Base-by-base conservation (phyloP, 768 basidiomycete species). In the Gloeopeniophorella convolvens region DNA sequence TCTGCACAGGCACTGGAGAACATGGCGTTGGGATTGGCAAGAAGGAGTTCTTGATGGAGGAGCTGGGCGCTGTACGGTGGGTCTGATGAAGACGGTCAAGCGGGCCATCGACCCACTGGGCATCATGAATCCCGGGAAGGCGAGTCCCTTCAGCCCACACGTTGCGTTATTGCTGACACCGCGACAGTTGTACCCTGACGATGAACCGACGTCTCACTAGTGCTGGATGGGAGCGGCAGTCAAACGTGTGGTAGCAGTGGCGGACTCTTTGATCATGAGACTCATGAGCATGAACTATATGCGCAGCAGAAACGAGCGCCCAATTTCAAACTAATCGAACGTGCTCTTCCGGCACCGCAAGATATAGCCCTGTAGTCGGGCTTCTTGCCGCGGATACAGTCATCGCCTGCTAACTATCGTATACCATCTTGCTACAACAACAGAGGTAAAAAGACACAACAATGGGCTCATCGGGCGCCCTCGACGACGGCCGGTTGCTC, bases 1-100 rank as follows among this genome's bases (percentile, higher is more conserved):
- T 43, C 18, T 6, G 21, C 10, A 10, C 37, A 83, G 83, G 81
- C 57, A 85, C 82, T 0, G 87, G 87, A 3, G 90, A 93, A 59
- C 90, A 93, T 60, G 91, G 90, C 2, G 87, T 93, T 6, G 91
- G 90, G 0, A 70, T 92, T 9, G 90, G 90, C 5, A 93, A 93
- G 70, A 79, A 77, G 51, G 74, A 83, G 52, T 94, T 83, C 61
- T 72, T 96, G n/a, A 72, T 77, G 12, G 76, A 82, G 33, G 93
- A 96, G 61, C 73, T 96, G 0, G 92, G 93, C 0, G 71, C 71
- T 21, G 86, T 2, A 94, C 93, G 0, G 84, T 95, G 8, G 75
- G 77, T 42, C 64, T 94, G 21, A 93, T 95, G 90, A 83, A 85
- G 67, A 75, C 73, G 11, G 78, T 95, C 59, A 95, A 95, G 65